Conservation (phyloP, 345 rosid species). For the Eucalyptus cloeziana region DNA sequence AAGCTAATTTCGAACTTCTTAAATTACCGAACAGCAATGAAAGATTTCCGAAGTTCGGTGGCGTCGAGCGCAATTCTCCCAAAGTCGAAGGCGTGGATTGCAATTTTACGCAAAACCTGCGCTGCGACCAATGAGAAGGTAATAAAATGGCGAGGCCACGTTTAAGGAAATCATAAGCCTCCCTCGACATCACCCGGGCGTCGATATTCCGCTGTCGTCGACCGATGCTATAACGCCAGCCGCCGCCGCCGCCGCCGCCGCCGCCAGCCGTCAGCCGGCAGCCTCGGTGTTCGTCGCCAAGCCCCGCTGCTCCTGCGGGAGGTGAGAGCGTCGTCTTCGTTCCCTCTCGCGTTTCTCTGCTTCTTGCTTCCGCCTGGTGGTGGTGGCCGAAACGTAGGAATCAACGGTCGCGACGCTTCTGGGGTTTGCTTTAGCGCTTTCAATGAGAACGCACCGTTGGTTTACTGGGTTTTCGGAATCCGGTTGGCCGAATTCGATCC, state of each 20-base stretch:
- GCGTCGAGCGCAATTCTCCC: not conserved
- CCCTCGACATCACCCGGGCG: not conserved
- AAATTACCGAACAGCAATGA: not conserved
- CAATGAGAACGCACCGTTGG: not conserved
- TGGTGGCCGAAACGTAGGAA: not conserved
- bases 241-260: not conserved
- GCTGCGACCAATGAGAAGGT: not conserved
- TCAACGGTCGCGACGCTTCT: not conserved
- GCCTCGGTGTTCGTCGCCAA: not conserved
- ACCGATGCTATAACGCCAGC: not conserved
- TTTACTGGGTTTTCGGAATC: not conserved
- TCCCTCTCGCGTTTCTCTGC: not conserved
- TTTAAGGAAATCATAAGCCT: not conserved
- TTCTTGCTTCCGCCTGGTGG: not conserved
- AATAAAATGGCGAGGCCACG: not conserved
- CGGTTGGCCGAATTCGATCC: not conserved
- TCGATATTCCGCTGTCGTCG: not conserved
- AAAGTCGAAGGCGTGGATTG: not conserved
- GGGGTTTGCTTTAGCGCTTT: not conserved
- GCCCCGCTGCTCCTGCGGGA: not conserved
- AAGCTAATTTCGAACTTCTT: not conserved
- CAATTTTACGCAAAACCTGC: not conserved
- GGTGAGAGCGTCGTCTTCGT: not conserved
- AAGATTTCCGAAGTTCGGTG: not conserved
- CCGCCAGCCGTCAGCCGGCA: not conserved